Base-by-base conservation (phyloP, 371 early-diverging fungal species). In the Vittaforma corneae region DNA sequence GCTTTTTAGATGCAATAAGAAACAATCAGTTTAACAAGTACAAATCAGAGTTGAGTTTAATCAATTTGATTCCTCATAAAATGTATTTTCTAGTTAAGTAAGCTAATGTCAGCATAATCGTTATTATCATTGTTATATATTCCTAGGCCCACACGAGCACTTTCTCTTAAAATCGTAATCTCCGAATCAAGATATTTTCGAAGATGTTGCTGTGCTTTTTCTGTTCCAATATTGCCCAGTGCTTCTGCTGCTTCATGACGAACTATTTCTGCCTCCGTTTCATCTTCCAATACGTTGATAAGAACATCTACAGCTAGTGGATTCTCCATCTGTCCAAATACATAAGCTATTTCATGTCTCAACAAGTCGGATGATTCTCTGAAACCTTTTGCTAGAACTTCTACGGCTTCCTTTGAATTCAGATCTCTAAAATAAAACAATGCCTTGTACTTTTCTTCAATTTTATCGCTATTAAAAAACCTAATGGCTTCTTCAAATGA, bases 191-290 rank as follows among this genome's bases (percentile, higher is more conserved):
- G 78, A 73, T 84, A 91, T 68, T 83, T 70, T 52, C 83, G 72
- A 45, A 96, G 82, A 18, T 84, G 83, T 11, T 82, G 81, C 42
- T 88, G 77, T 44, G 86, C 86, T 76, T 93, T 90, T 33, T 88
- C 85, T 1, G 88, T 88, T 34, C 92, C 94, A 74, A 97, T 91
- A 1, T 92, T 88, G n/a, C 98, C 98, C 54, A 97, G 80, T 3
- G 98, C 98, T 81, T 97, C 98, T 26, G 98, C 98, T 62, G 88
- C 87, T 81, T 97, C 98, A 74, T 97, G 98, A 33, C 98, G 86
- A 4, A 97, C 96, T 93, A 97, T 96, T 62, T 86, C 82, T 22
- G 82, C 85, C 77, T 95, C 94, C 14, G 78, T 70, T 20, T 80
- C 64, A 72, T 91, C 86, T 38, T 80, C 78, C 28, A 84, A 75